Percentiles rank a stretch among this genome's conserved stretches.
Conservation (phyloP, 352 stramenopile genomes). For the Pythium dissotocum region DNA sequence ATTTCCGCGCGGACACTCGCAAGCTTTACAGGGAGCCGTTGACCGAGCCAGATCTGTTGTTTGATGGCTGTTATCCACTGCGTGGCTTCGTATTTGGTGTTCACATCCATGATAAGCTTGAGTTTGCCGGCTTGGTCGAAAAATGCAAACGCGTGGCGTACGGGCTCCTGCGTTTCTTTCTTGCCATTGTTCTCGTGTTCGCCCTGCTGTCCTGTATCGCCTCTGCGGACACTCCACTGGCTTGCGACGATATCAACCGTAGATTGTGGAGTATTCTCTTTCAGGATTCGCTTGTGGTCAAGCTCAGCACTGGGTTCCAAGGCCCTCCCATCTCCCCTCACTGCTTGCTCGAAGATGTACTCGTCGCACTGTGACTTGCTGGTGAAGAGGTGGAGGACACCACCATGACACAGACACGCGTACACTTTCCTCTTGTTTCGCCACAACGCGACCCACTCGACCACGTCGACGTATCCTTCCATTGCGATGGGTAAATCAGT, state of each 20-base stretch:
- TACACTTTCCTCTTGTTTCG: slow-evolving; percentile 59
- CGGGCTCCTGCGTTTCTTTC: not conserved
- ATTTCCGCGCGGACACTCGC: slow-evolving; percentile 1
- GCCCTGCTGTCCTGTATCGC: slow-evolving; percentile 17
- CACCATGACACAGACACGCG: slow-evolving; percentile 63
- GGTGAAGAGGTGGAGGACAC: slow-evolving; percentile 56
- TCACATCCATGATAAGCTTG: slow-evolving; percentile 54
- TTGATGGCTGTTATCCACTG: slow-evolving; percentile 50
- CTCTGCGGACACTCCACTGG: slow-evolving; percentile 55
- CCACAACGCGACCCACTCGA: slow-evolving; percentile 68
- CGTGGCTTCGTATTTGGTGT: slow-evolving; percentile 35
- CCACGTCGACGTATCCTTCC: slow-evolving; percentile 54
- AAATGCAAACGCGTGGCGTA: slow-evolving; percentile 62
- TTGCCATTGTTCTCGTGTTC: not conserved
- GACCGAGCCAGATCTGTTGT: slow-evolving; percentile 39
- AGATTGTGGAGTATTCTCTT: slow-evolving; percentile 41
- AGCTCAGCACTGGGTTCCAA: slow-evolving; percentile 13
- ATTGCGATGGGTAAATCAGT: slow-evolving; percentile 32
- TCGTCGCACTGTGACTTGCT: slow-evolving; percentile 46
- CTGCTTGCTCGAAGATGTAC: slow-evolving; percentile 52
- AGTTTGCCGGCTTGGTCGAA: slow-evolving; percentile 55
- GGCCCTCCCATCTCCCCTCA: not conserved
- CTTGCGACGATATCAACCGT: slow-evolving; percentile 45
- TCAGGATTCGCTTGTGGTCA: slow-evolving; percentile 44
- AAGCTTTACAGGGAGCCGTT: slow-evolving; percentile 8